phyloP scores from a whole-genome alignment of 169 alveolate genomes.

The Plasmodium adleri region DNA sequence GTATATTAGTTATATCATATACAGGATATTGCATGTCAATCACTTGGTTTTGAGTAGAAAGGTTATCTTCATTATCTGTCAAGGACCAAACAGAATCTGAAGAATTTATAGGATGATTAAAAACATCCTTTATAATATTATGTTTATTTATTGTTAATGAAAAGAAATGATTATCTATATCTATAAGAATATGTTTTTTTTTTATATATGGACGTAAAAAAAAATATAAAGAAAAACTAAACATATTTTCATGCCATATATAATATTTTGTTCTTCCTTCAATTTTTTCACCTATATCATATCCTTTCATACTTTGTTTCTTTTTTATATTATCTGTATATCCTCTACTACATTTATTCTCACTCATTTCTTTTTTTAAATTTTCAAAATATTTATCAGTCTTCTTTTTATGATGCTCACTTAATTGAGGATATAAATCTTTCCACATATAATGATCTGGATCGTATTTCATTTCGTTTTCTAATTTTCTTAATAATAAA shows the following conservation, averaged over 20 bases:
- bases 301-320: constrained; percentile 72
- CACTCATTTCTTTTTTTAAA: constrained; percentile 67
- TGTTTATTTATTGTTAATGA: constrained; percentile 26
- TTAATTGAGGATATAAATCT: constrained; percentile 72
- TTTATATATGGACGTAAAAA: constrained; percentile 28
- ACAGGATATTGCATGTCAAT: constrained; percentile 20
- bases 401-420: constrained; percentile 45
- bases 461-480: constrained; percentile 75
- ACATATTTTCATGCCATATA: constrained; percentile 59
- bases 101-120: constrained; percentile 45
- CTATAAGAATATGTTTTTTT: constrained; percentile 43
- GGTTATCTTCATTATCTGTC: constrained; percentile 19
- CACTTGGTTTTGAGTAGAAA: neutral
- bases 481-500: constrained; percentile 54
- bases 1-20: constrained; percentile 11
- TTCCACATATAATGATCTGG: constrained; percentile 77
- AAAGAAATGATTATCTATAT: constrained; percentile 51
- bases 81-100: constrained; percentile 69
- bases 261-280: constrained; percentile 72
- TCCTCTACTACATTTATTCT: constrained; percentile 69
- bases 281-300: constrained; percentile 69
- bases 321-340: constrained; percentile 77
- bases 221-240: constrained; percentile 56
- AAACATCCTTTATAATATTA: constrained; percentile 61
- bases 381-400: constrained; percentile 67